Percentiles rank a stretch among this genome's conserved stretches.
These are phyloP conservation scores for Mitragyna speciosa DNA, from an alignment of 257 asterid genomes.

Conservation along the genomic window DNA sequence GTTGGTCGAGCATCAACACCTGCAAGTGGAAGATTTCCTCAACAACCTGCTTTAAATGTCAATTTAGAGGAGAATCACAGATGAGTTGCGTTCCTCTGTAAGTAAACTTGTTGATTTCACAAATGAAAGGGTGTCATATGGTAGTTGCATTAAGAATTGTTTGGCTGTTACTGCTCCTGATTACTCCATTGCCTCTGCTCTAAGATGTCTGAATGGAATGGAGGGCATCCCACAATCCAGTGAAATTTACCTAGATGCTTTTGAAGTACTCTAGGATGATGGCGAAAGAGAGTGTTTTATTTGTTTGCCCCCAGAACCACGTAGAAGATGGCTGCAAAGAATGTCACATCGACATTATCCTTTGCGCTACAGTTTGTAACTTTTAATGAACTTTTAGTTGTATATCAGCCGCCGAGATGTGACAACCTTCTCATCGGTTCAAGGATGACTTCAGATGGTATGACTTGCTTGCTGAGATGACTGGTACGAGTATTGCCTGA, in stretches of 20 bases:
- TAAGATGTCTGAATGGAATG: conserved; percentile 76
- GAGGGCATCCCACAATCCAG: conserved; percentile 79
- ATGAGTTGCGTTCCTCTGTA: conserved; percentile 62
- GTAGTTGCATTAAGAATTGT: conserved; percentile 13
- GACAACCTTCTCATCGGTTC: neutral
- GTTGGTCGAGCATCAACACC: conserved; percentile 37
- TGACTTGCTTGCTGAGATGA: neutral
- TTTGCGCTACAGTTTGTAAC: conserved; percentile 52
- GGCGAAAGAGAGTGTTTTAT: conserved; percentile 80
- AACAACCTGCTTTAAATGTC: conserved; percentile 34
- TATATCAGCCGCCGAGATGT: neutral
- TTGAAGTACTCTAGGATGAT: conserved; percentile 70
- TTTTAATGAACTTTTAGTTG: conserved; percentile 21
- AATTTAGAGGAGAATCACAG: conserved; percentile 59
- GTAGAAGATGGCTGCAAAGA: conserved; percentile 95
- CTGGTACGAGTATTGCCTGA: neutral
- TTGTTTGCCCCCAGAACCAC: conserved; percentile 81
- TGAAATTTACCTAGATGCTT: conserved; percentile 88
- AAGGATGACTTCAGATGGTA: neutral
- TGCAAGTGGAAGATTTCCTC: conserved; percentile 41
- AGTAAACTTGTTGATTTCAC: conserved; percentile 65
- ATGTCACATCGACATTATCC: conserved; percentile 68
- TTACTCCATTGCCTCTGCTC: conserved; percentile 62
- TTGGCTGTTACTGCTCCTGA: conserved; percentile 40
- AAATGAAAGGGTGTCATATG: conserved; percentile 47